Evolutionary conservation across 345 rosid genomes (phyloP), one percentile per base, ranked within the genome.

Genomic region (Citrus maxima): DNA sequence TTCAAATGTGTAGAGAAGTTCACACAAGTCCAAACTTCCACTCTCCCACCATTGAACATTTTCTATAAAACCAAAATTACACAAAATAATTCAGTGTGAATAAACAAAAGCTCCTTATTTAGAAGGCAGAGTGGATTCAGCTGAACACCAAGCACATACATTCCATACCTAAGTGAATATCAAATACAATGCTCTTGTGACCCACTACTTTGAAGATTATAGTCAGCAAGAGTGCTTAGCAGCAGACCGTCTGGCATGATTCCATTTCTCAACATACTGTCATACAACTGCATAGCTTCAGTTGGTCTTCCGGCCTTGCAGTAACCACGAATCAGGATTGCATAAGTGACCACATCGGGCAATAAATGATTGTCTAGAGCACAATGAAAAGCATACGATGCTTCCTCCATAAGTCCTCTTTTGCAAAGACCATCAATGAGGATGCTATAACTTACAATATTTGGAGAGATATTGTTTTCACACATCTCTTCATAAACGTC

Each of bases 41-140:
- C 32, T 30, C 32, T 86, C 18, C 91, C 94, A 69, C 97, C 95
- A 79, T 91, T 86, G n/a, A 93, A 63, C 96, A 95, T 85, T 92
- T 91, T 92, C 98, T 95, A 75, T 70, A 79, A 59, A 72, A 79
- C 12, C 3, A 68, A 54, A 10, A 59, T 2, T 9, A 27, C 6
- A 21, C 21, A 74, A 5, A 4, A 32, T 63, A 12, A 62, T 21
- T 56, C 0, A 38, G 60, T 38, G 24, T 60, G 56, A 72, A 10
- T 34, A 38, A 38, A 10, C 10, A 13, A 22, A 37, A 72, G 19
- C 2, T 6, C 7, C 24, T n/a, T 1, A 5, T 30, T 37, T 0
- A n/a, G 35, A 73, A 73, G 55, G 24, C 22, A 72, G 2, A n/a
- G 24, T 24, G 7, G 24, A 21, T 8, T n/a, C 35, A 60, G 6